Base-by-base conservation (phyloP, 2,329 filamentous ascomycete genomes). In the Apiospora rasikravindrae region DNA sequence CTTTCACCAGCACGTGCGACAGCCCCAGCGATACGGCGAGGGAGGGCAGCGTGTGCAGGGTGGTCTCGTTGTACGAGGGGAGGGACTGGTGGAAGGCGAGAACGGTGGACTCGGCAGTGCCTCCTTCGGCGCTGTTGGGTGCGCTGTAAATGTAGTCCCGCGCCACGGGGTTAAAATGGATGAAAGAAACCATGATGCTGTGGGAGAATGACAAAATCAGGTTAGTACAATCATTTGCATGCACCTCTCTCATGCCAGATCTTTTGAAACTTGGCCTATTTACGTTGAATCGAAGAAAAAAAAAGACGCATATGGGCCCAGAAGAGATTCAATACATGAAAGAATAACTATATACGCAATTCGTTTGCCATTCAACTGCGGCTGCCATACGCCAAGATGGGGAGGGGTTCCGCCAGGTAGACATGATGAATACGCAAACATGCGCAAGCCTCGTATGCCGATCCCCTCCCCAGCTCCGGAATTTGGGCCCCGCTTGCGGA, bases 1-100 rank as follows among this genome's bases (percentile, higher is more conserved):
- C 89, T 78, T 96, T 96, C 74, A 95, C 77, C 49, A 91, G 86
- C 4, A 95, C 84, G 6, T 85, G 82, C 0, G 82, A 81, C 14
- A 94, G 82, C 0, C 88, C 88, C 0, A 94, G 80, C 19, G 90
- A 85, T 2, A 82, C 75, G 0, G 92, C 91, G 0, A 94, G 74
- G 0, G 81, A 76, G 0, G 85, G 82, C 0, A 94, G 83, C 0
- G 83, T 74, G 24, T 79, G 71, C 0, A 94, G 83, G 1, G 86
- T 85, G 0, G 91, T 92, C 16, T 82, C 79, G 8, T 81, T 77
- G 76, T 91, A 93, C 53, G 83, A 80, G 0, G 90, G 90, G 0
- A 94, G 84, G 1, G 80, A 83, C 37, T 82, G 77, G 77, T 94
- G 92, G 78, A 93, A 92, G 42, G 71, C n/a, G 40, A 68, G 66